Base-by-base conservation (phyloP, 1,284 basidiomycete genomes). In the Ustanciosporium gigantosporum region DNA sequence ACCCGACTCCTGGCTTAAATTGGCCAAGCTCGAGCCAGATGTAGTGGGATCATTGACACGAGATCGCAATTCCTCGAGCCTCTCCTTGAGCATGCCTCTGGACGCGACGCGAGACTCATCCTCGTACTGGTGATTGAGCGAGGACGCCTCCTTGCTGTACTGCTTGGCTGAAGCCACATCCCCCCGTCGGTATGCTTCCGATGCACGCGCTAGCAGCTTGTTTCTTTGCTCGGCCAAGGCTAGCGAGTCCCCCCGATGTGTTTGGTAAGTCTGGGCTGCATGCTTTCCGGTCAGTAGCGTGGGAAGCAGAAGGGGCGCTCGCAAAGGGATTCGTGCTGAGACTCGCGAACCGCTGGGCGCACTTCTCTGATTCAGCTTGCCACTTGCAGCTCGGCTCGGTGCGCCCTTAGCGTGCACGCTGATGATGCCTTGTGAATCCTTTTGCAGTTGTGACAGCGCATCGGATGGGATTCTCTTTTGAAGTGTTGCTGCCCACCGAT, bases 111-210 rank as follows among this genome's bases (percentile, higher is more conserved):
- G 84, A 16, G 83, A 84, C 82, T 89, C 89, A 80, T 95, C 91
- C 25, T 81, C 82, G 88, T 97, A 94, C 78, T 89, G 88, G 31
- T 85, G 85, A 74, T 96, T 96, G 52, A 96, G 81, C 35, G 91
- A 89, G 69, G 94, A 90, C 4, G 92, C 94, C 75, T 97, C 93
- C 31, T 89, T 82, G 66, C 88, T 90, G 81, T 93, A 96, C 37
- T 91, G 83, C 78, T 95, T 94, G 19, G 94, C 94, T 0, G 89
- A 88, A 0, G 91, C 91, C 3, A 93, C 93, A 66, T 98, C 93
- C 4, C 93, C 92, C 11, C 89, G 84, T 36, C 90, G 83, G 88
- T 90, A 97, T 2, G 93, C 91, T 73, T 96, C 91, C 1, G 94
- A 91, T 4, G 94, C 94, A 35, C 91, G 86, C 2, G 89, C 90